These are phyloP conservation scores for Backusella mclennaniae DNA, from an alignment of 192 early-diverging fungal species.

Conservation along the genomic window DNA sequence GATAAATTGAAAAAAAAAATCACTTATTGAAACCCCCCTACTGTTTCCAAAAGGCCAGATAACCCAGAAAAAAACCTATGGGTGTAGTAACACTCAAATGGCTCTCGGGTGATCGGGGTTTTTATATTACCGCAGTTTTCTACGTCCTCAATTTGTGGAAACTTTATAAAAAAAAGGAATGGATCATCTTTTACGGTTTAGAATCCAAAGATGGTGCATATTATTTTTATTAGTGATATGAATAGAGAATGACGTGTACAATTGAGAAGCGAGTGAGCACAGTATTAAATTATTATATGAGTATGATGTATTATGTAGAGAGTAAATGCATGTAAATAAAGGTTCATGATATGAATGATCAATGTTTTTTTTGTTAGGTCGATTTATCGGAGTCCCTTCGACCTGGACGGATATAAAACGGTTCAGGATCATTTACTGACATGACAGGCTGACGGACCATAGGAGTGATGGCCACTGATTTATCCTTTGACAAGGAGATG, in stretches of 20 bases:
- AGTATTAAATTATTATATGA: neutral
- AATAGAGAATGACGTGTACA: neutral
- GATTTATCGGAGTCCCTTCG: slow-evolving; percentile 24
- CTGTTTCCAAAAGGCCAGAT: neutral
- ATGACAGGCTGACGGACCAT: slow-evolving; percentile 25
- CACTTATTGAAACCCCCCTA: too few relatives aligned
- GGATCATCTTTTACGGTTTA: neutral
- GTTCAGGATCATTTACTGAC: neutral
- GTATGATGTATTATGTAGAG: neutral
- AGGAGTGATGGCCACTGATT: slow-evolving; percentile 9
- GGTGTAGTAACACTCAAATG: neutral
- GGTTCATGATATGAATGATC: neutral
- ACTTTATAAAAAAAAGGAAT: neutral
- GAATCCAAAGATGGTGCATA: neutral
- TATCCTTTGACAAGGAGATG: neutral
- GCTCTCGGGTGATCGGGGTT: neutral
- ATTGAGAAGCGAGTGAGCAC: neutral
- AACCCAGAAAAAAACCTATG: neutral
- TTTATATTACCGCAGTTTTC: neutral
- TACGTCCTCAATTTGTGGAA: neutral
- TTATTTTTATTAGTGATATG: neutral
- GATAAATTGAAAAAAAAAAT: too few relatives aligned
- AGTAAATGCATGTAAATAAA: neutral
- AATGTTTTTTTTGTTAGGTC: slow-evolving; percentile 13
- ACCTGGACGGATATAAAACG: slow-evolving; percentile 27